Percentiles rank a stretch among this genome's conserved stretches.
phyloP scores from a whole-genome alignment of 2,329 filamentous ascomycete genomes.

The Stagonosporopsis vannaccii region DNA sequence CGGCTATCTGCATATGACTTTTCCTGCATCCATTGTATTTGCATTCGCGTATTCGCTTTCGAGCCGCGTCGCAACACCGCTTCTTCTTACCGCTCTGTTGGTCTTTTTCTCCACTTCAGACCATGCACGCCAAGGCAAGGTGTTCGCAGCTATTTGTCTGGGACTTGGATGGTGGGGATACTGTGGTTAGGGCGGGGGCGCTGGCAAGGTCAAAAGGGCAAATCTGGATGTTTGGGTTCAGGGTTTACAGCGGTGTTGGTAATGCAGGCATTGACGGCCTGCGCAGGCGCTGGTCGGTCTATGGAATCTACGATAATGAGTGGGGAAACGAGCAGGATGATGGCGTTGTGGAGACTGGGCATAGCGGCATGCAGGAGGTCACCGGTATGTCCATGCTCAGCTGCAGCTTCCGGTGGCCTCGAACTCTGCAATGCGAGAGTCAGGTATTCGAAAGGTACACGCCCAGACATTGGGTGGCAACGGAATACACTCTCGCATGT shows the following conservation, averaged over 20 bases:
- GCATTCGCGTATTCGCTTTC: slow-evolving; percentile 15
- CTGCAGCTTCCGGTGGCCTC: slow-evolving; percentile 25
- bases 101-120: slow-evolving; percentile 25
- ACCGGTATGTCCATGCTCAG: slow-evolving; percentile 25
- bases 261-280: slow-evolving; percentile 32
- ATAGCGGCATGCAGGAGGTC: slow-evolving; percentile 28
- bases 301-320: slow-evolving; percentile 36
- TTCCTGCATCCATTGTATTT: slow-evolving; percentile 20
- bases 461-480: slow-evolving; percentile 33
- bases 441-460: slow-evolving; percentile 16
- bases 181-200: slow-evolving; percentile 20
- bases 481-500: slow-evolving; percentile 11
- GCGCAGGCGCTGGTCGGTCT: slow-evolving; percentile 43
- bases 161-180: slow-evolving; percentile 16
- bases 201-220: slow-evolving; percentile 19
- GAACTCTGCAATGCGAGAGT: slow-evolving; percentile 16
- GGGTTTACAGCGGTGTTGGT: slow-evolving; percentile 31
- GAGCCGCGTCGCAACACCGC: slow-evolving; percentile 11
- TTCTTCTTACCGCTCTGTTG: slow-evolving; percentile 27
- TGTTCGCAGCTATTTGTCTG: slow-evolving; percentile 21
- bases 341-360: slow-evolving; percentile 19
- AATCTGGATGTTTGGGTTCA: slow-evolving; percentile 24
- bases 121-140: slow-evolving; percentile 24
- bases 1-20: slow-evolving; percentile 23
- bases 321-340: slow-evolving; percentile 29